Base-by-base conservation (phyloP, 2,329 filamentous ascomycete species). In the Pseudocercospora crystallina region DNA sequence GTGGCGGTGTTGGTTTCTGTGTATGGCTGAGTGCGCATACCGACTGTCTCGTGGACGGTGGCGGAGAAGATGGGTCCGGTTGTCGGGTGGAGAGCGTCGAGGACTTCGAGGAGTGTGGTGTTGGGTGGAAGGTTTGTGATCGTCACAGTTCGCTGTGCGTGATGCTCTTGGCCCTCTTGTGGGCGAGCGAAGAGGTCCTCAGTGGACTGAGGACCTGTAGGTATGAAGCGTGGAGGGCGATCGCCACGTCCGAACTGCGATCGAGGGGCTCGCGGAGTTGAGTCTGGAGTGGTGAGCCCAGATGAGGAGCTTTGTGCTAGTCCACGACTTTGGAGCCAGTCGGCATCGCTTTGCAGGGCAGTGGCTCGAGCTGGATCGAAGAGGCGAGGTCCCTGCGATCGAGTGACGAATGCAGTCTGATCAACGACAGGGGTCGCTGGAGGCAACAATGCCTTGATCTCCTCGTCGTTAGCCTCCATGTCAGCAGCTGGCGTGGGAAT, bases 81-180 rank as follows among this genome's bases (percentile, higher is more conserved):
- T 7, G 20, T 26, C 4, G 20, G 20, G 10, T 32, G 39, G 44
- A 65, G 47, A 5, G 47, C 50, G n/a, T 57, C 52, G 15, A 65
- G 56, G 11, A 65, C 47, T 3, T 59, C 47, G 36, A 53, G 37
- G 8, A 65, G 49, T 1, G 48, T 51, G 14, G 53, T 57, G 13
- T 43, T 47, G 1, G 51, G 12, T 2, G 61, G 54, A 30, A 67
- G 53, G 42, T 56, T 55, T 37, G 33, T 54, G 34, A 67, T 56
- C 26, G 60, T 40, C 5, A 65, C 58, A 1, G 58, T 61, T 2
- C 60, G 59, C 14, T 47, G 40, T 3, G 48, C 36, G 17, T 45
- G 17, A 1, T 10, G 45, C 13, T 57, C 46, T 11, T 47, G 36
- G 12, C 17, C 32, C 15, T 38, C 34, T 15, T 37, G 34, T 2